Base-by-base conservation (phyloP, 75 land plant species). In the Gnetum montanum region DNA sequence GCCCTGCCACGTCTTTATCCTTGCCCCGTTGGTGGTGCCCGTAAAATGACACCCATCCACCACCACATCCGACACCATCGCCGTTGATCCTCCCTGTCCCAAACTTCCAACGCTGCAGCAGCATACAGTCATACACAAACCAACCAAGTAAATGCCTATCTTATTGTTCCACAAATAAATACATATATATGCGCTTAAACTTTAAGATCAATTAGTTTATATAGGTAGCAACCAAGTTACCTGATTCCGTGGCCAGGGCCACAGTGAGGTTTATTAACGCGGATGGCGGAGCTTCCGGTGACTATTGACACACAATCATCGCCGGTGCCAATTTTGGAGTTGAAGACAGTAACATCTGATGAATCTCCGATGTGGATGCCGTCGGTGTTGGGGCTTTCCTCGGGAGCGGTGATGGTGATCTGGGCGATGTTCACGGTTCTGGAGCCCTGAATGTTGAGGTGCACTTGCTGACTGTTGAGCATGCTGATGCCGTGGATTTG, bases 171-270 rank as follows among this genome's bases (percentile, higher is more conserved):
- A n/a, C n/a, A n/a, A n/a, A n/a, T n/a, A n/a, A n/a, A n/a, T n/a
- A n/a, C n/a, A n/a, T n/a, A n/a, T n/a, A n/a, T n/a, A n/a, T n/a
- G n/a, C n/a, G n/a, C n/a, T n/a, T n/a, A n/a, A n/a, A n/a, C n/a
- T n/a, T n/a, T n/a, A n/a, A n/a, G n/a, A n/a, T n/a, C n/a, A n/a
- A n/a, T n/a, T n/a, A n/a, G n/a, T n/a, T n/a, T n/a, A n/a, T n/a
- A n/a, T n/a, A n/a, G n/a, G n/a, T n/a, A n/a, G n/a, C n/a, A n/a
- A n/a, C n/a, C n/a, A n/a, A n/a, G n/a, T 43, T 71, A 71, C 83
- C 83, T 80, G 59, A 80, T 80, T 46, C 83, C 83, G 56, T 80
- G 83, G 18, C 83, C 83, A 13, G 83, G 83, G 20, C 83, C 83
- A 50, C 83, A 80, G 5, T 24, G 36, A 34, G 72, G 62, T 35